Evolutionary conservation across 2,329 filamentous ascomycete species (phyloP), one percentile per base, ranked within the genome.

Genomic region (Hymenoscyphus albidus): DNA sequence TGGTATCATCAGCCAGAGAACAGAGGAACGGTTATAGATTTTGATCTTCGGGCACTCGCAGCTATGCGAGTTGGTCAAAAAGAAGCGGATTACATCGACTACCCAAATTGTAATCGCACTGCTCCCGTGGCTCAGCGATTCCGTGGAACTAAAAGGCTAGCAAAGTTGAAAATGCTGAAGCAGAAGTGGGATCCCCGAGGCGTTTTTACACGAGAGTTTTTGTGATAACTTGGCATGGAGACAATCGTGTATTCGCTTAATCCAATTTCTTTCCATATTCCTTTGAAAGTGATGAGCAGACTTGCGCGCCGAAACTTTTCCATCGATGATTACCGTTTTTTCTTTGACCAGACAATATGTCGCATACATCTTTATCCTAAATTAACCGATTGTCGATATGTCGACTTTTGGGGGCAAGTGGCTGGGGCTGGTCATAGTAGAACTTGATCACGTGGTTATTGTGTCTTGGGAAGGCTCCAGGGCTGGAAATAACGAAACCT

Each of bases 151-250:
- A 42, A 59, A 7, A 62, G 67, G 55, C 44, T 74, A 9, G 64
- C 65, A n/a, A 71, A 67, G 27, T 60, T 74, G 27, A 67, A 63
- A 31, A 63, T 54, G 1, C 48, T 75, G 60, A 74, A 75, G 67
- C 70, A 62, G 44, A 65, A 68, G 56, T 72, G 69, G 69, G 73
- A 75, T 62, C 69, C 73, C 2, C 54, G 54, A 9, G 72, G 70
- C 0, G 66, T 71, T n/a, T 74, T 74, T 54, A 63, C 61, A 13
- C 35, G n/a, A 16, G 6, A 63, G 40, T 59, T 63, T 18, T 39
- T 63, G 9, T 61, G n/a, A 61, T 22, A 55, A 18, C 22, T 44
- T 14, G 42, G 42, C 42, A 18, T 44, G 42, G n/a, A n/a, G n/a
- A 18, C 42, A 44, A 44, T 44, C 16, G 3, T 44, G n/a, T n/a